These are phyloP conservation scores for Kwoniella shandongensis DNA, from an alignment of 768 basidiomycete genomes.

Conservation along the genomic window DNA sequence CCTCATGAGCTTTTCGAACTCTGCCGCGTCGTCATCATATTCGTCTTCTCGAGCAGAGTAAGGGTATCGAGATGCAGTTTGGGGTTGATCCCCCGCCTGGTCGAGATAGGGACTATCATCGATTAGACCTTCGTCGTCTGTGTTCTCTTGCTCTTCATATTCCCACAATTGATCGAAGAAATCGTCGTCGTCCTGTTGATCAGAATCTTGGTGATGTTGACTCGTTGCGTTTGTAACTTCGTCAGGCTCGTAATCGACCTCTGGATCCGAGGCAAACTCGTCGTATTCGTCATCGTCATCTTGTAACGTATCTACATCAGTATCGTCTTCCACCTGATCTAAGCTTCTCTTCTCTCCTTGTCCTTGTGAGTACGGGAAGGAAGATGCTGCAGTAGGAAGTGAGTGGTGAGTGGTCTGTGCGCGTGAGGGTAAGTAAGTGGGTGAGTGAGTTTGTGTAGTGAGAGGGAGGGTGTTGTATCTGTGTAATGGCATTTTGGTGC, in stretches of 20 bases:
- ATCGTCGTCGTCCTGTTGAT: no score
- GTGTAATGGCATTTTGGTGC: no score
- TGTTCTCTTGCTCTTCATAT: not conserved
- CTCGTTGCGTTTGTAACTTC: constrained; percentile 5
- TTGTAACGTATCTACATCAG: no score
- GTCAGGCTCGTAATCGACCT: no score
- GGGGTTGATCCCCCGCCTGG: no score
- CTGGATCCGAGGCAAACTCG: no score
- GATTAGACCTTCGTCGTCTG: not conserved
- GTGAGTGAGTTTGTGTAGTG: no score
- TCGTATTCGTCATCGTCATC: no score
- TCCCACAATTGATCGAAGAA: not conserved
- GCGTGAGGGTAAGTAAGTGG: not conserved
- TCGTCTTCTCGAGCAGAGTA: not conserved
- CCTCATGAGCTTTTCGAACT: constrained; percentile 7
- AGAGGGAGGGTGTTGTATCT: no score
- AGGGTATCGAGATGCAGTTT: not conserved
- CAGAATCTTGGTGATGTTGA: not conserved
- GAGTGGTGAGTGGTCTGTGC: not conserved
- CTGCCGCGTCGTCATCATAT: constrained; percentile 7
- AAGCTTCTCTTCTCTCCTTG: no score
- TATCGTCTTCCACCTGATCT: no score
- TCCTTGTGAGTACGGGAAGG: not conserved
- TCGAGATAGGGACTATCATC: not conserved
- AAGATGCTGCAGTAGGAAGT: not conserved